Conservation (phyloP, 2,329 filamentous ascomycete genomes). For the Pseudogymnoascus sp. region DNA sequence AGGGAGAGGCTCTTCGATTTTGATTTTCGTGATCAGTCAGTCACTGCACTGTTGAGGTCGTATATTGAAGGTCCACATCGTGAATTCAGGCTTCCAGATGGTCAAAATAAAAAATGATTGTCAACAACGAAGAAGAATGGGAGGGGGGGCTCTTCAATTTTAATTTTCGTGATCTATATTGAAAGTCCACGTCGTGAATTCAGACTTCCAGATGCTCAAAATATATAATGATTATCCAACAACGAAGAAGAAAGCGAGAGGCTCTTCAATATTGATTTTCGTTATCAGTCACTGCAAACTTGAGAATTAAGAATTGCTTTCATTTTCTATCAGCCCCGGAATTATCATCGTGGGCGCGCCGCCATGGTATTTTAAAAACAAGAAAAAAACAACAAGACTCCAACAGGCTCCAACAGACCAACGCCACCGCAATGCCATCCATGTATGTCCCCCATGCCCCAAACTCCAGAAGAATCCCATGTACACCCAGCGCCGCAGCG, state of each 20-base stretch:
- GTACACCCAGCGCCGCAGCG: background rate
- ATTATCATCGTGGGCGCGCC: background rate
- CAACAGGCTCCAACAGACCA: background rate
- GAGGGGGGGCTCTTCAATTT: background rate
- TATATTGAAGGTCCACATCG: too few species aligned
- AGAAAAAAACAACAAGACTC: background rate
- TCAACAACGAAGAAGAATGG: background rate
- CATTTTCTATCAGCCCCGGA: conserved; percentile 1
- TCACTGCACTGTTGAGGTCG: background rate
- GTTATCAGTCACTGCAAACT: background rate
- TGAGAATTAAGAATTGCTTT: background rate
- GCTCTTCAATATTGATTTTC: background rate
- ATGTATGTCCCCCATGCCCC: background rate
- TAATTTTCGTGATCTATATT: background rate
- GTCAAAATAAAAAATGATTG: background rate
- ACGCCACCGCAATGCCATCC: background rate
- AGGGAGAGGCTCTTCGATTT: background rate
- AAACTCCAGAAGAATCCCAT: background rate
- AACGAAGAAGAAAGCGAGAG: background rate
- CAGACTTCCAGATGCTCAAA: background rate
- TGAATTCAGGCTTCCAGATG: background rate
- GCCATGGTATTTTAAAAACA: conserved; percentile 3
- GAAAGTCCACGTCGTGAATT: background rate
- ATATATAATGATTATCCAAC: background rate
- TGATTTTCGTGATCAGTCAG: background rate